Evolutionary conservation across 192 early-diverging fungal species (phyloP), one percentile per base, ranked within the genome.

Genomic region (Rhizophagus clarus): DNA sequence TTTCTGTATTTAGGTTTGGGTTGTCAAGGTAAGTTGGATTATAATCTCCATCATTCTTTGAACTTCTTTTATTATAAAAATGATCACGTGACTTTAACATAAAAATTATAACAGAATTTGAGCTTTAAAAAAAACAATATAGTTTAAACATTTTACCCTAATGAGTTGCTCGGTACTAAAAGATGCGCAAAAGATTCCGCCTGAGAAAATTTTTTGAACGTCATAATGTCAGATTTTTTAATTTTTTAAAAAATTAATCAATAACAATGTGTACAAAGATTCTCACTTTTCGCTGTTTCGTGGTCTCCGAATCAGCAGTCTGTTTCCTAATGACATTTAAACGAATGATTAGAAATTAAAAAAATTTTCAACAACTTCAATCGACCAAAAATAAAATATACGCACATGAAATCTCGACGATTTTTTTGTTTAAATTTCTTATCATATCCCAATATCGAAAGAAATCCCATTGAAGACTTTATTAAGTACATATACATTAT

Each of bases 21-120:
- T 96, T 93, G 81, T 99, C 98, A 15, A 99, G 83, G 67, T 89
- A 91, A 66, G 89, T 92, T 11, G 97, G 96, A 83, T 97, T 88
- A 74, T 98, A 98, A 2, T 68, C 72, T 5, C 69, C 40, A 8
- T 63, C 29, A 11, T 42, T 74, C 1, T 84, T 82, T 26, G 85
- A 75, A 28, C 84, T 40, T 87, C n/a, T n/a, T 47, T 81, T 70
- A 26, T 66, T 84, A 67, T 74, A 79, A 62, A 45, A 45, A 34
- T 66, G 17, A 11, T 26, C 10, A 69, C 37, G 76, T 26, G 45
- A 74, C 17, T 22, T 34, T 61, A 72, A 22, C 15, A 32, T 24
- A 32, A 34, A 63, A 45, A 7, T 42, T 12, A 28, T 31, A 61
- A n/a, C 15, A 15, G 29, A 49, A n/a, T 29, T 28, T 51, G n/a